phyloP scores from a whole-genome alignment of 192 early-diverging fungal genomes.

The Backusella morwellensis region DNA sequence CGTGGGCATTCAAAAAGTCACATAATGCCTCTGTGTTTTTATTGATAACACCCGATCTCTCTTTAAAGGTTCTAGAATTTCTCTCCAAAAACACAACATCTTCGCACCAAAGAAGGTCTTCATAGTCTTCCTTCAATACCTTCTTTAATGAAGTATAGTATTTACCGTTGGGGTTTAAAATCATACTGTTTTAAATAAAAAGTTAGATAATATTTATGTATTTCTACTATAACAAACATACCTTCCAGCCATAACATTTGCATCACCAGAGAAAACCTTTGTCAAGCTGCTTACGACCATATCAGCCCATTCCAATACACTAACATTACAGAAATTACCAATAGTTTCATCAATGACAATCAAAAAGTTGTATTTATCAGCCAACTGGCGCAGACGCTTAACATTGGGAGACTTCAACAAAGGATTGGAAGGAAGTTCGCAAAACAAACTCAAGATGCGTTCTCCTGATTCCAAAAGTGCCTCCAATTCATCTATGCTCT shows the following conservation, averaged over 20 bases:
- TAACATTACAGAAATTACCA: slow-evolving; percentile 90
- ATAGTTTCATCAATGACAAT: slow-evolving; percentile 95
- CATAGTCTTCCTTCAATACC: slow-evolving; percentile 59
- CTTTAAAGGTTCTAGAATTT: slow-evolving; percentile 86
- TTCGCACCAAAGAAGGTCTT: slow-evolving; percentile 86
- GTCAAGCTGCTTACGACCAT: slow-evolving; percentile 89
- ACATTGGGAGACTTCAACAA: slow-evolving; percentile 83
- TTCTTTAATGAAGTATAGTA: slow-evolving; percentile 57
- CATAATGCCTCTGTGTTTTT: slow-evolving; percentile 76
- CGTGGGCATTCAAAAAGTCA: slow-evolving; percentile 63
- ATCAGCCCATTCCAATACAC: slow-evolving; percentile 76
- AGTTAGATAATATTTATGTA: background rate
- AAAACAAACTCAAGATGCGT: slow-evolving; percentile 78
- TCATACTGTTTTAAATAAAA: slow-evolving; percentile 43
- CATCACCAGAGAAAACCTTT: slow-evolving; percentile 94
- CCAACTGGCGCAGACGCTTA: slow-evolving; percentile 67
- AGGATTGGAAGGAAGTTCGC: slow-evolving; percentile 95
- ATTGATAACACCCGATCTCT: slow-evolving; percentile 75
- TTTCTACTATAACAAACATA: slow-evolving; percentile 26
- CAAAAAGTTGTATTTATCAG: slow-evolving; percentile 72
- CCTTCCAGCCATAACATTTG: slow-evolving; percentile 98
- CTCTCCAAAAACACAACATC: slow-evolving; percentile 95
- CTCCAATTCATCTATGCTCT: slow-evolving; percentile 75
- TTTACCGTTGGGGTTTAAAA: slow-evolving; percentile 71
- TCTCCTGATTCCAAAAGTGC: slow-evolving; percentile 58